Evolutionary conservation across 2,329 filamentous ascomycete genomes (phyloP).

Genomic region (Paraphoma chrysanthemicola): DNA sequence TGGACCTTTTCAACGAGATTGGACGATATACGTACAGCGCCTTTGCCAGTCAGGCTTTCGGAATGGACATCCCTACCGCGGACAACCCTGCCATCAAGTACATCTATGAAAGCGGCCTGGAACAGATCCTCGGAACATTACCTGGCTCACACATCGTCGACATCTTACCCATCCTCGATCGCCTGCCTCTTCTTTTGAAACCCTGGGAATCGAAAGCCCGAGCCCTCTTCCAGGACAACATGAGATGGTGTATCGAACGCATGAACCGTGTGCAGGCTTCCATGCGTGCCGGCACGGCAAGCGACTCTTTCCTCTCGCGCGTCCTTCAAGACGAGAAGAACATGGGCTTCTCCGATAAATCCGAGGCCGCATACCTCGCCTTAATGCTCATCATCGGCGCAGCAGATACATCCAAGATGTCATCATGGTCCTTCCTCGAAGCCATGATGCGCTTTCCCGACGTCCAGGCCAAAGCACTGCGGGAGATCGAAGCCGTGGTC

Average conservation of each 20-base stretch:
- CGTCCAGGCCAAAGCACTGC: conserved; percentile 54
- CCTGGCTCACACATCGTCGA: conserved; percentile 8
- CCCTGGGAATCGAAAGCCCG: conserved; percentile 9
- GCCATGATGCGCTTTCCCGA: conserved; percentile 60
- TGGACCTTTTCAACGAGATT: conserved; percentile 8
- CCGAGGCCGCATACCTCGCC: conserved; percentile 13
- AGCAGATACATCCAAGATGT: conserved; percentile 23
- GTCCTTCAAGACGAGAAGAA: conserved; percentile 8
- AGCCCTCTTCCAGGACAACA: conserved; percentile 8
- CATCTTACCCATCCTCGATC: conserved; percentile 6
- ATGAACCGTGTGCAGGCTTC: conserved; percentile 6
- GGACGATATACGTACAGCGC: conserved; percentile 13
- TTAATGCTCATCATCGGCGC: conserved; percentile 15
- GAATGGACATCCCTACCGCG: conserved; percentile 10
- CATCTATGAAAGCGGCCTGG: conserved; percentile 7
- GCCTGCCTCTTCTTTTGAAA: conserved; percentile 6
- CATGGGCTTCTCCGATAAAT: conserved; percentile 4
- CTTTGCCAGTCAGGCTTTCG: conserved; percentile 12
- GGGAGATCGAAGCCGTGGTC: conserved; percentile 48
- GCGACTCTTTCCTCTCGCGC: conserved; percentile 6
- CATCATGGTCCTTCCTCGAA: conserved; percentile 43
- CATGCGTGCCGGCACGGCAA: background rate
- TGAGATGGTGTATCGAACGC: conserved; percentile 6
- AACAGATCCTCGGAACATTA: conserved; percentile 9
- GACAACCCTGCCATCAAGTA: conserved; percentile 10